These are phyloP conservation scores for Poronia punctata DNA, from an alignment of 495 filamentous ascomycete genomes.

Conservation along the genomic window DNA sequence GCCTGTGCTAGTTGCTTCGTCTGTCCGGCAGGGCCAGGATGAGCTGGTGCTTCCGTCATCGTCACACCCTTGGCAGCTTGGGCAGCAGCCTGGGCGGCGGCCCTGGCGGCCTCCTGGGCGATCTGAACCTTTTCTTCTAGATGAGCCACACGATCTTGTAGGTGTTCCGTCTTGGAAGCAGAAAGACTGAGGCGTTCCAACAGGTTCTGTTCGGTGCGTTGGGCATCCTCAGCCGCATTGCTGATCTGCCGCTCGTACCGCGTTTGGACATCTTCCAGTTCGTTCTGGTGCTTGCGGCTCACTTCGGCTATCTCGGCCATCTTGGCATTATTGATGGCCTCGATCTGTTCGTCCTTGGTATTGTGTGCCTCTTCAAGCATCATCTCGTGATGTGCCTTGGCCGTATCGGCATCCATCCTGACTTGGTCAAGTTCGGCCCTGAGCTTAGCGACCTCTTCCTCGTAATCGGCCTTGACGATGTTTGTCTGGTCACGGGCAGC, in stretches of 20 bases:
- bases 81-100: conserved; percentile 79
- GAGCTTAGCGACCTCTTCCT: conserved; percentile 61
- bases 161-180: conserved; percentile 69
- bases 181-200: conserved; percentile 67
- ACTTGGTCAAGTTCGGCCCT: conserved; percentile 64
- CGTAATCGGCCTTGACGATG: conserved; percentile 66
- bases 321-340: conserved; percentile 54
- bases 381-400: conserved; percentile 65
- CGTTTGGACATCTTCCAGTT: conserved; percentile 55
- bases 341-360: conserved; percentile 55
- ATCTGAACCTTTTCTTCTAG: conserved; percentile 88
- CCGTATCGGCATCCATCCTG: conserved; percentile 64
- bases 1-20: conserved; percentile 39
- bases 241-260: conserved; percentile 67
- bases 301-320: conserved; percentile 56
- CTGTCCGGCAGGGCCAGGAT: conserved; percentile 28
- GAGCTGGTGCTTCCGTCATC: conserved; percentile 22
- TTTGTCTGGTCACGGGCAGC: conserved; percentile 77
- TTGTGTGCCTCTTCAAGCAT: conserved; percentile 67
- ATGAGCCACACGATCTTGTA: conserved; percentile 72
- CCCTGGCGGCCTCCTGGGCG: conserved; percentile 80
- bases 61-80: conserved; percentile 67
- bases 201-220: conserved; percentile 59
- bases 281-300: conserved; percentile 62
- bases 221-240: conserved; percentile 64